phyloP scores from a whole-genome alignment of 2,329 filamentous ascomycete species.

The Pseudopyricularia javanii region DNA sequence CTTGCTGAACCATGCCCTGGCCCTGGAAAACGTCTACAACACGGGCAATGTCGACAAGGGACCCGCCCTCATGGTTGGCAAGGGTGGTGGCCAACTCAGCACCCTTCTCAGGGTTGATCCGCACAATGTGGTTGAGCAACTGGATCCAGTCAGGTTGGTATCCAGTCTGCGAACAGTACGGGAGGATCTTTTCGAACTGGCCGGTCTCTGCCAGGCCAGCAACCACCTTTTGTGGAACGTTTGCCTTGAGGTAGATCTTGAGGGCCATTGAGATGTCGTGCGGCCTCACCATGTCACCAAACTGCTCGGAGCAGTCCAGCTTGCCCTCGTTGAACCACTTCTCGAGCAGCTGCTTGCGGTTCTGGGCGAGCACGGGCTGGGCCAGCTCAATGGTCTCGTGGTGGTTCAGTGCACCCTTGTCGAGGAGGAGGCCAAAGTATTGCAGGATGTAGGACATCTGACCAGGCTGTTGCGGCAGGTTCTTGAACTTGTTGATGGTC shows the following conservation, averaged over 20 bases:
- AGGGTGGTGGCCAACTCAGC: constrained; percentile 89
- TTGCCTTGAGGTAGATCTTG: constrained; percentile 80
- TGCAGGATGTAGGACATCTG: constrained; percentile 91
- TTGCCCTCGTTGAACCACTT: constrained; percentile 98
- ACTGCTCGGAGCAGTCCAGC: constrained; percentile 87
- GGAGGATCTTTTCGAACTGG: constrained; percentile 92
- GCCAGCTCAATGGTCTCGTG: constrained; percentile 92
- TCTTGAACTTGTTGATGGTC: constrained; percentile 94
- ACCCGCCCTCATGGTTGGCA: constrained; percentile 77
- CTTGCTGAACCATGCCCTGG: constrained; percentile 94
- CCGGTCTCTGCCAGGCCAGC: constrained; percentile 91
- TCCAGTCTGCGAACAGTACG: constrained; percentile 72
- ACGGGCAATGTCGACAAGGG: constrained; percentile 82
- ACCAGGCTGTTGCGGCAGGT: constrained; percentile 63
- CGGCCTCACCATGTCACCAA: constrained; percentile 84
- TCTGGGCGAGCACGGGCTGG: constrained; percentile 82
- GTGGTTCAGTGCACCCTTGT: constrained; percentile 86
- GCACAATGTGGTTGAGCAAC: constrained; percentile 83
- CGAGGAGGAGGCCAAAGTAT: constrained; percentile 94
- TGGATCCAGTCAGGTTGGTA: constrained; percentile 95
- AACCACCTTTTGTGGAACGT: constrained; percentile 85
- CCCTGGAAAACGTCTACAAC: constrained; percentile 97
- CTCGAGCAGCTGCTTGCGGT: constrained; percentile 88
- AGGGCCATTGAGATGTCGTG: constrained; percentile 85
- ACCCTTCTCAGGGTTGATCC: constrained; percentile 84